Conservation (phyloP, 2,329 filamentous ascomycete genomes). For the Monosporascus sp. region DNA sequence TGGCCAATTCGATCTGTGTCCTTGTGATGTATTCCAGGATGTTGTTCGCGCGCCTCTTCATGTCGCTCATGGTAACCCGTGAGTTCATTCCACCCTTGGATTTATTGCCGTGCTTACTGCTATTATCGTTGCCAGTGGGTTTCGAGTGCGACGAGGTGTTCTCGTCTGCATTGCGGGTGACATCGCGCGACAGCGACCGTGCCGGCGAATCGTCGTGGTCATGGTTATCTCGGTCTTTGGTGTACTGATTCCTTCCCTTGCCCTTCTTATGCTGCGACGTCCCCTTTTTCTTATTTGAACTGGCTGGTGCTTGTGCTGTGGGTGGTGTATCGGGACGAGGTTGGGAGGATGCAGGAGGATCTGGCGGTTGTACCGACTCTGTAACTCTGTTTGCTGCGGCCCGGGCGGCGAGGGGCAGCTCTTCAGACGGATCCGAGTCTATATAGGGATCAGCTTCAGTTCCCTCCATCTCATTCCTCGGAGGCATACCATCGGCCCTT, state of each 20-base stretch:
- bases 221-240: constrained; percentile 62
- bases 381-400: constrained; percentile 28
- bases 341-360: constrained; percentile 41
- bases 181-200: constrained; percentile 47
- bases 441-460: constrained; percentile 30
- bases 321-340: constrained; percentile 44
- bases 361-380: constrained; percentile 29
- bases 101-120: constrained; percentile 49
- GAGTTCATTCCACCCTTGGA: constrained; percentile 51
- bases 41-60: constrained; percentile 75
- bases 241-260: constrained; percentile 77
- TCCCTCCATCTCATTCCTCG: constrained; percentile 19
- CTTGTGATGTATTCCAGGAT: constrained; percentile 88
- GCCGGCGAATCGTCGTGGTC: constrained; percentile 51
- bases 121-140: constrained; percentile 28
- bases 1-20: constrained; percentile 81
- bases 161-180: constrained; percentile 42
- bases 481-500: constrained; percentile 66
- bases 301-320: constrained; percentile 32
- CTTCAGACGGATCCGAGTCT: constrained; percentile 72
- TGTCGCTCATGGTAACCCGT: constrained; percentile 80
- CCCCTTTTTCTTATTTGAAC: constrained; percentile 55
- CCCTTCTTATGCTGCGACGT: constrained; percentile 60
- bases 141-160: constrained; percentile 29
- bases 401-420: constrained; percentile 49